Evolutionary conservation across 768 basidiomycete genomes (phyloP).

Genomic region (Amanita muscaria): DNA sequence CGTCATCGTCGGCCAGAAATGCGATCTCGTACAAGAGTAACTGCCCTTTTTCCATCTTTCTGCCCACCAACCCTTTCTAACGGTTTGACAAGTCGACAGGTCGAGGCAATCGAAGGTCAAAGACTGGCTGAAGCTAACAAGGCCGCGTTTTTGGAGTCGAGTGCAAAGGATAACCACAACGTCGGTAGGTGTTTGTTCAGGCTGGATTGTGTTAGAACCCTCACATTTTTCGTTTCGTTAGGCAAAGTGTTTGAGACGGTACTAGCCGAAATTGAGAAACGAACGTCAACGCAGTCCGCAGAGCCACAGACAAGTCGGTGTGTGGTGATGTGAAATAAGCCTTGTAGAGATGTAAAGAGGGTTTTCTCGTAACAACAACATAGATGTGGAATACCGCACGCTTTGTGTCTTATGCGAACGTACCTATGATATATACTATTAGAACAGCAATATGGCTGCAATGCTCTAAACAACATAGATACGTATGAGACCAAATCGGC

Average conservation of each 20-base stretch:
- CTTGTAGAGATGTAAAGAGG: too few relatives aligned
- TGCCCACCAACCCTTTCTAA: conserved; percentile 12
- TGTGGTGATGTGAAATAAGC: conserved; percentile 28
- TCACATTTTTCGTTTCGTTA: conserved; percentile 19
- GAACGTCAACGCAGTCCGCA: conserved; percentile 41
- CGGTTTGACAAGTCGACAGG: conserved; percentile 55
- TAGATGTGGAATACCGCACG: too few relatives aligned
- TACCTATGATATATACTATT: too few relatives aligned
- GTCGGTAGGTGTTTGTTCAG: conserved; percentile 71
- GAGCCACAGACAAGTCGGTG: conserved; percentile 31
- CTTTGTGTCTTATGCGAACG: too few relatives aligned
- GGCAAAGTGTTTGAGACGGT: conserved; percentile 82
- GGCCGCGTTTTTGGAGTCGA: conserved; percentile 82
- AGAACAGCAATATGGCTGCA: too few relatives aligned
- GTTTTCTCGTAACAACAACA: too few relatives aligned
- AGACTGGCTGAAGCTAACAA: conserved; percentile 62
- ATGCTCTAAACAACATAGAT: too few relatives aligned
- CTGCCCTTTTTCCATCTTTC: conserved; percentile 18
- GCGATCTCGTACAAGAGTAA: conserved; percentile 70
- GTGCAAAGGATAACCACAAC: conserved; percentile 80
- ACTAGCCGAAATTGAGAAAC: conserved; percentile 75
- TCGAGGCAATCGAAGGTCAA: conserved; percentile 64
- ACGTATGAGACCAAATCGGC: too few relatives aligned
- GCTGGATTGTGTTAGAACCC: not conserved
- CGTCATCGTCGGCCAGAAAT: conserved; percentile 91